Evolutionary conservation across 768 basidiomycete species (phyloP).

Genomic region (Boletus pseudopeckii): DNA sequence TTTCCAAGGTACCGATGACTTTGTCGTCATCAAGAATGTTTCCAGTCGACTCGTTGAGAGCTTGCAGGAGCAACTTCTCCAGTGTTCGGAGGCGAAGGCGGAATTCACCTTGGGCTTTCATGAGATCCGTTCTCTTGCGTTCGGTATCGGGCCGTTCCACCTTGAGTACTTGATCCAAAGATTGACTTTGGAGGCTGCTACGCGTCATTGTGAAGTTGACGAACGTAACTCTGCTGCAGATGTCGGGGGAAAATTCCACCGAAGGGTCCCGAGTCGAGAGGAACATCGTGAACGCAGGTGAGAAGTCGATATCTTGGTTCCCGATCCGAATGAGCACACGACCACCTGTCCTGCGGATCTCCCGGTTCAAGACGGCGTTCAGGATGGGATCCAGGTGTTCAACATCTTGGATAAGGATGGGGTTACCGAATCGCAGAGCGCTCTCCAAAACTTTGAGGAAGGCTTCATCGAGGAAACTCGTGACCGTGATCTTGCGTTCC

Average conservation of each 20-base stretch:
- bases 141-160: conserved; percentile 97
- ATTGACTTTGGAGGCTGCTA: conserved; percentile 97
- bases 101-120: conserved; percentile 99
- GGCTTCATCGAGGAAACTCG: conserved; percentile 97
- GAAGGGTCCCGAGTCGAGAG: conserved; percentile 96
- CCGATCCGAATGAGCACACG: conserved; percentile 96
- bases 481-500: conserved; percentile 95
- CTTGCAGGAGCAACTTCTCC: conserved; percentile 89
- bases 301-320: conserved; percentile 98
- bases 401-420: conserved; percentile 95
- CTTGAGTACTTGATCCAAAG: conserved; percentile 93
- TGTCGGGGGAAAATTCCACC: conserved; percentile 96
- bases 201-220: conserved; percentile 99
- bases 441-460: conserved; percentile 99
- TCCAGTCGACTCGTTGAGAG: conserved; percentile 93
- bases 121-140: conserved; percentile 89
- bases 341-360: conserved; percentile 93
- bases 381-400: conserved; percentile 97
- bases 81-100: conserved; percentile 85
- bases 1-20: conserved; percentile 94
- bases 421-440: conserved; percentile 98
- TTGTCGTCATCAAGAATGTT: conserved; percentile 99
- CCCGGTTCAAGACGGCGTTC: conserved; percentile 95
- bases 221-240: conserved; percentile 94
- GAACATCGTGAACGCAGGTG: conserved; percentile 99